Evolutionary conservation across 208 protist species (phyloP), one percentile per base, ranked within the genome.

Genomic region (Acanthamoeba healyi): DNA sequence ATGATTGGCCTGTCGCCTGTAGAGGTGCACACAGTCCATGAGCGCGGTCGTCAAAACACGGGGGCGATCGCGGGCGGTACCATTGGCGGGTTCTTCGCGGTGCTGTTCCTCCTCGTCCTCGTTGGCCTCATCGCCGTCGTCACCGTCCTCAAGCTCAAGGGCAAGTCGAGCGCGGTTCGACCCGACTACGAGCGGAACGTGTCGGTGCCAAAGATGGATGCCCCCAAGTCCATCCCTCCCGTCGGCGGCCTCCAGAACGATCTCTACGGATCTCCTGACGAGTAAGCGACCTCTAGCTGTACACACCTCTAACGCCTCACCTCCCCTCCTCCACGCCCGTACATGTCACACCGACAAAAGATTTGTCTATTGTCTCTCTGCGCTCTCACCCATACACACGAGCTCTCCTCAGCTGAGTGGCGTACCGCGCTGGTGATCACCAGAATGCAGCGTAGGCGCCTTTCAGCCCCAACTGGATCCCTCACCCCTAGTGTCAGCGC

Each of bases 401-500:
- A 10, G 54, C n/a, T 70, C 36, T n/a, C n/a, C 6, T 12, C 15
- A 54, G 17, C 49, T 54, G 49, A 12, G 49, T 54, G 49, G 15
- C 15, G 49, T 54, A 54, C 17, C 49, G 15, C 2, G 49, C 15
- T 61, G 10, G 17, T 24, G 44, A 0, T 86, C n/a, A 86, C 77
- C 77, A 86, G 24, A 86, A 86, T 17, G 77, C 77, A 6, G 77
- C 77, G 32, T 86, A 86, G n/a, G 77, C 9, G 1, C 77, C 77
- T 29, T 58, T 49, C 44, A 86, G 77, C 4, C 77, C 77, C 40
- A 58, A 24, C 77, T 86, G 44, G 14, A 74, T 12, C 12, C 10
- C 29, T 38, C 17, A 42, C 36, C 10, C 24, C 32, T 40, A 17
- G 4, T 34, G n/a, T 54, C 17, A 54, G 49, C 49, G 22, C 49